phyloP scores from a whole-genome alignment of 768 basidiomycete genomes.

The Lentinula sp. region DNA sequence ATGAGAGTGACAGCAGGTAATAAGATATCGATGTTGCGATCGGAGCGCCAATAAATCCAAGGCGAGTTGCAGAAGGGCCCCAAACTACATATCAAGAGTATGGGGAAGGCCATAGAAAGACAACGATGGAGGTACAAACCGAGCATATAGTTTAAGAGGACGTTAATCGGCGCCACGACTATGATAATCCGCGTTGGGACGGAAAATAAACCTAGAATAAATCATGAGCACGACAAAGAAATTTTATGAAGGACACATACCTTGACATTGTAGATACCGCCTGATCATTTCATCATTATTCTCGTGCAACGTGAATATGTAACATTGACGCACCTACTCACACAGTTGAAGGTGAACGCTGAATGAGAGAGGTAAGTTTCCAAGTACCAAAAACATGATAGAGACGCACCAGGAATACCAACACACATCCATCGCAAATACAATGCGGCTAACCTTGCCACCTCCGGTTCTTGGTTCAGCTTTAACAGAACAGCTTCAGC shows the following conservation, averaged over 20 bases:
- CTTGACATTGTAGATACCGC: slow-evolving; percentile 56
- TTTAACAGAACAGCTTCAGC: slow-evolving; percentile 73
- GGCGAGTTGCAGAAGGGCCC: slow-evolving; percentile 52
- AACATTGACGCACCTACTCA: slow-evolving; percentile 30
- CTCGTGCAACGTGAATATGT: slow-evolving; percentile 8
- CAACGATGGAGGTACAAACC: neutral
- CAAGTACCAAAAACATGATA: neutral
- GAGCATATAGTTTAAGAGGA: neutral
- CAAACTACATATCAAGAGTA: slow-evolving; percentile 31
- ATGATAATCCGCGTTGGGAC: slow-evolving; percentile 58
- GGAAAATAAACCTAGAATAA: slow-evolving; percentile 32
- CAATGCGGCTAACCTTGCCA: slow-evolving; percentile 66
- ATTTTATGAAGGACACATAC: slow-evolving; percentile 12
- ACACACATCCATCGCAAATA: slow-evolving; percentile 76
- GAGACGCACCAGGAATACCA: slow-evolving; percentile 62
- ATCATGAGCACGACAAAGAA: neutral
- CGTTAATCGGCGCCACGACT: slow-evolving; percentile 15
- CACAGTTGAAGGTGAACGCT: slow-evolving; percentile 49
- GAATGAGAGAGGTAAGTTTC: slow-evolving; percentile 3
- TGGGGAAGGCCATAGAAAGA: too few species aligned
- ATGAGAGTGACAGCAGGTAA: slow-evolving; percentile 70
- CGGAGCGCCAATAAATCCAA: slow-evolving; percentile 71
- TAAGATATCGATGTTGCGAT: slow-evolving; percentile 61
- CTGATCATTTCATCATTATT: slow-evolving; percentile 12
- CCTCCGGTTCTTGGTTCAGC: slow-evolving; percentile 77